phyloP scores from a whole-genome alignment of 495 filamentous ascomycete genomes.

The Aspergillus campestris region DNA sequence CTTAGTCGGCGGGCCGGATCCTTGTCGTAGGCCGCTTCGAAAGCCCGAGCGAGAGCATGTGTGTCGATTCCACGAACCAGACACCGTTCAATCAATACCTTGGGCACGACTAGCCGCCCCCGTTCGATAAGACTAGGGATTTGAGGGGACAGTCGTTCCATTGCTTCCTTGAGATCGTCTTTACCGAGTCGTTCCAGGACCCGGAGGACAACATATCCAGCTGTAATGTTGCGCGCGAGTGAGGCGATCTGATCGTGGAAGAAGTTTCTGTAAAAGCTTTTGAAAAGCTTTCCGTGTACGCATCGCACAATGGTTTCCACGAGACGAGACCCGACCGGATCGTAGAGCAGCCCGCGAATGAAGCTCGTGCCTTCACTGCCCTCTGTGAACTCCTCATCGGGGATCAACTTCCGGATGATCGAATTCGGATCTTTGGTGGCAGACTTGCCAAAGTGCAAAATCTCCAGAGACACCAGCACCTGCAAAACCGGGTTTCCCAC shows the following conservation, averaged over 20 bases:
- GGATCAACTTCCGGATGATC: slow-evolving; percentile 52
- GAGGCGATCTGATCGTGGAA: slow-evolving; percentile 68
- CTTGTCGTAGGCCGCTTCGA: slow-evolving; percentile 50
- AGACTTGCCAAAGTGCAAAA: slow-evolving; percentile 58
- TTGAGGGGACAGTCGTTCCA: slow-evolving; percentile 58
- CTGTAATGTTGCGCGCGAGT: slow-evolving; percentile 79
- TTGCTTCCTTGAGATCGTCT: slow-evolving; percentile 66
- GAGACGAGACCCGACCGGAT: slow-evolving; percentile 79
- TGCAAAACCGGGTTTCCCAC: slow-evolving; percentile 87
- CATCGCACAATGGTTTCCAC: slow-evolving; percentile 74
- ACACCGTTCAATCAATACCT: slow-evolving; percentile 75
- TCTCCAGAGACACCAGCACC: slow-evolving; percentile 74
- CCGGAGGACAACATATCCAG: slow-evolving; percentile 71
- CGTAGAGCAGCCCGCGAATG: slow-evolving; percentile 78
- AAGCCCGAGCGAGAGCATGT: slow-evolving; percentile 47
- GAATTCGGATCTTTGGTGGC: slow-evolving; percentile 51
- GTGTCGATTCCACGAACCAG: slow-evolving; percentile 56
- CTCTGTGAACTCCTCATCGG: slow-evolving; percentile 53
- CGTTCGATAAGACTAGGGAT: slow-evolving; percentile 62
- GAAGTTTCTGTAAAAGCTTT: slow-evolving; percentile 64
- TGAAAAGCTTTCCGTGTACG: slow-evolving; percentile 83
- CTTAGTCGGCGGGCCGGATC: slow-evolving; percentile 46
- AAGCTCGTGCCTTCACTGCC: slow-evolving; percentile 57
- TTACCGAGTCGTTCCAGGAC: slow-evolving; percentile 75
- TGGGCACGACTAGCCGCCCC: slow-evolving; percentile 67